Evolutionary conservation across 164 flowering plant species (phyloP).

Genomic region (Saururus chinensis): DNA sequence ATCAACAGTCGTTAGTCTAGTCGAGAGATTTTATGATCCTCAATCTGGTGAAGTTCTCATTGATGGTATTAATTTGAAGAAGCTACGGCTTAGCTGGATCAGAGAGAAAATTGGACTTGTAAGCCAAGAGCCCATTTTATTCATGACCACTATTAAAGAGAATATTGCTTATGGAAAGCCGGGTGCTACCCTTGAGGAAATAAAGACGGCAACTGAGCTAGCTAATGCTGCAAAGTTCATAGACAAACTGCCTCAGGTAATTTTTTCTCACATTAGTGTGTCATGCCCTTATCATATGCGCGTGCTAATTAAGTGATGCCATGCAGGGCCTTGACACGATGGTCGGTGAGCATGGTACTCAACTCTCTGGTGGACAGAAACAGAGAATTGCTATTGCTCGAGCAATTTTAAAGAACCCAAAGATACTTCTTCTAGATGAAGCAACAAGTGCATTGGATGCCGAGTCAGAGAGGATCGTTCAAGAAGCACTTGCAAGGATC

Average conservation of each 20-base stretch:
- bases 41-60: constrained; percentile 61
- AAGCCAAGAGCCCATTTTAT: constrained; percentile 62
- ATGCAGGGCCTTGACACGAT: constrained; percentile 61
- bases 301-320: background rate
- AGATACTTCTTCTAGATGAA: constrained; percentile 72
- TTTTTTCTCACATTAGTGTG: background rate
- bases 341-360: constrained; percentile 72
- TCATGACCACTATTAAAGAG: constrained; percentile 48
- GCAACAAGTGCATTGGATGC: constrained; percentile 74
- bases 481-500: constrained; percentile 48
- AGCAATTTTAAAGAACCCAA: constrained; percentile 67
- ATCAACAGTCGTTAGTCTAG: constrained; percentile 57
- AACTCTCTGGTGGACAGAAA: constrained; percentile 75
- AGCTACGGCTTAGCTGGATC: constrained; percentile 44
- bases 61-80: constrained; percentile 53
- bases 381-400: constrained; percentile 78
- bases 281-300: background rate
- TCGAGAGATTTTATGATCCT: constrained; percentile 85
- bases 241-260: constrained; percentile 56
- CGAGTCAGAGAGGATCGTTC: constrained; percentile 57
- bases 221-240: constrained; percentile 70
- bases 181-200: constrained; percentile 46
- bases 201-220: constrained; percentile 44
- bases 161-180: constrained; percentile 67
- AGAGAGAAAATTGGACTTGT: constrained; percentile 61